Base-by-base conservation (phyloP, 2,329 filamentous ascomycete genomes). In the Tothia fuscella region DNA sequence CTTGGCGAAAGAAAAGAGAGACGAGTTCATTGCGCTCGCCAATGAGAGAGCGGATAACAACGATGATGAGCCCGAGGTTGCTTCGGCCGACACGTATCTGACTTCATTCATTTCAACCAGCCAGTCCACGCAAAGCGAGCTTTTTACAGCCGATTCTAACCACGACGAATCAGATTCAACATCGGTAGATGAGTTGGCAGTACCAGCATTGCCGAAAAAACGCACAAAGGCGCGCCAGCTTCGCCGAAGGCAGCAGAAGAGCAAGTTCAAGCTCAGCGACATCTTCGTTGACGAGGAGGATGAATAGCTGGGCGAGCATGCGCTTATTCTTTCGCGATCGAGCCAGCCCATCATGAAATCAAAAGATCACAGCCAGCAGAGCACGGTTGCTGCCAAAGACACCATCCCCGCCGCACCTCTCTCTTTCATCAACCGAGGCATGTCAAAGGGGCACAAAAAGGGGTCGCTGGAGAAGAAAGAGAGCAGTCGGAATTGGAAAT, bases 1-100 rank as follows among this genome's bases (percentile, higher is more conserved):
- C n/a, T 45, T 48, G 46, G 45, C 47, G 5, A 39, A 50, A 45
- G 43, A 52, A 43, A 39, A 48, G 21, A 46, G 51, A 43, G 44
- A 50, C 40, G 42, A 41, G 22, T 42, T 46, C 33, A 53, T 53
- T 37, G 41, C 45, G 22, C 29, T 25, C 40, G 41, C 47, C 6
- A 48, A 48, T 44, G 41, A 41, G 41, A 43, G n/a, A 28, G 46
- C 40, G 17, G 38, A 34, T 42, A 24, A 16, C 24, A 24, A 16
- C 24, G 38, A 41, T 10, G 38, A 41, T 41, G 38, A 41, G 26
- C 29, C 38, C 22, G 38, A 41, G 24, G 21, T 6, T n/a, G 38
- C 36, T 29, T 25, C 25, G 28, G 36, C 36, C 36, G 36, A 38
- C 13, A 21, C 36, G 4, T 37, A 38, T 19, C 19, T 38, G 25